Evolutionary conservation across 2,329 filamentous ascomycete genomes (phyloP).

Genomic region (Aspergillus ruber): DNA sequence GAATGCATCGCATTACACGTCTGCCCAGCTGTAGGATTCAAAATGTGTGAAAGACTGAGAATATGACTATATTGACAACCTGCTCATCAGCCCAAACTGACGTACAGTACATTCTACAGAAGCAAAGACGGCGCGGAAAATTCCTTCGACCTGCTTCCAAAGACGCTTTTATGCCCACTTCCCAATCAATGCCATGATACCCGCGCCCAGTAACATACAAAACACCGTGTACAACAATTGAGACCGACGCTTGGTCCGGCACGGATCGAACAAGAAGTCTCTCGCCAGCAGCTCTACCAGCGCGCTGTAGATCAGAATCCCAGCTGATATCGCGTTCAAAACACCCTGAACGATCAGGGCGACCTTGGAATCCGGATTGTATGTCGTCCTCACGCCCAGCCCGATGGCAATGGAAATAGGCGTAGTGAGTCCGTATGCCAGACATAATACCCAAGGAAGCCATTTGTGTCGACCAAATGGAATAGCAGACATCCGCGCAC

Average conservation of each 20-base stretch:
- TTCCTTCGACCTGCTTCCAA: too few relatives aligned
- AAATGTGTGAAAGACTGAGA: too few relatives aligned
- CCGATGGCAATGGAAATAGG: conserved; percentile 46
- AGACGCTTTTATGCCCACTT: conserved; percentile 38
- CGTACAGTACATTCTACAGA: too few relatives aligned
- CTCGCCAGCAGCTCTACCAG: conserved; percentile 46
- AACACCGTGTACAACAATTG: conserved; percentile 40
- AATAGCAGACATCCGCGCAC: conserved; percentile 54
- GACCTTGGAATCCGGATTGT: conserved; percentile 35
- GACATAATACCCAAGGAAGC: conserved; percentile 47
- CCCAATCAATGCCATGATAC: conserved; percentile 45
- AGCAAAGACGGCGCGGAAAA: too few relatives aligned
- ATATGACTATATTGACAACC: too few relatives aligned
- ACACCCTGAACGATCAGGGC: conserved; percentile 43
- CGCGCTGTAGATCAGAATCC: conserved; percentile 47
- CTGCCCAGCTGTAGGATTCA: too few relatives aligned
- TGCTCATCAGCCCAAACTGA: too few relatives aligned
- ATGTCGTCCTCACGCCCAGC: conserved; percentile 41
- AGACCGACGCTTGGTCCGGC: conserved; percentile 34
- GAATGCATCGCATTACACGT: too few relatives aligned
- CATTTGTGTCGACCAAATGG: conserved; percentile 42
- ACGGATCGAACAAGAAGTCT: conserved; percentile 47
- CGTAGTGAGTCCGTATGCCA: conserved; percentile 47
- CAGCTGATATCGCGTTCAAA: conserved; percentile 43
- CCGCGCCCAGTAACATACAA: conserved; percentile 35